Conservation (phyloP, 163 green algal genomes). For the Chloroidium sp. region DNA sequence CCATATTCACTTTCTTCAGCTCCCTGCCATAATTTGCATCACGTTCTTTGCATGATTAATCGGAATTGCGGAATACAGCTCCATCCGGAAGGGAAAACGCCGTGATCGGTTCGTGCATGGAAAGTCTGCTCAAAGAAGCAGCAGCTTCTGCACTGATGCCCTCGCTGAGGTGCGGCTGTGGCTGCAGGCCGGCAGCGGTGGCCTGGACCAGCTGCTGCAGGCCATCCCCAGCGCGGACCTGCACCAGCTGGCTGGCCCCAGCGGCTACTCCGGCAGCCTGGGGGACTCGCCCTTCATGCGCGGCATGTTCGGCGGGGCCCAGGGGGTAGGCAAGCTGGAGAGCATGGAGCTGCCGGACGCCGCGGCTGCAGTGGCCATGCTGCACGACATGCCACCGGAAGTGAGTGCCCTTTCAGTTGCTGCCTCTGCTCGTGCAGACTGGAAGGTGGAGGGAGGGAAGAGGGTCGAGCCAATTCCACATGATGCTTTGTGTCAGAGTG, state of each 20-base stretch:
- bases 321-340: constrained; percentile 39
- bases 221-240: constrained; percentile 7
- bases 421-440: too few relatives aligned
- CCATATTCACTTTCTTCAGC: too few relatives aligned
- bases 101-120: too few relatives aligned
- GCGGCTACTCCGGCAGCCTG: background rate
- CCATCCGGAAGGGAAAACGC: too few relatives aligned
- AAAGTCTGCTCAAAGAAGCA: background rate
- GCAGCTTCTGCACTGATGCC: background rate
- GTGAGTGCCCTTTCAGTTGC: background rate
- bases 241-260: background rate
- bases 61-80: too few relatives aligned
- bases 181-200: constrained; percentile 19
- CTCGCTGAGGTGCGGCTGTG: background rate
- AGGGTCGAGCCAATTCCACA: too few relatives aligned
- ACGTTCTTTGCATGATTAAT: too few relatives aligned
- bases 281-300: constrained; percentile 2
- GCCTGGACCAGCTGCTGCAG: constrained; percentile 33
- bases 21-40: too few relatives aligned
- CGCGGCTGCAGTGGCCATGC: constrained; percentile 16
- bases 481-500: too few relatives aligned
- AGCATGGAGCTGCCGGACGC: constrained; percentile 39
- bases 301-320: constrained; percentile 11
- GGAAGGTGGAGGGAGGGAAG: too few relatives aligned
- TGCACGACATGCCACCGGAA: constrained; percentile 30